These are phyloP conservation scores for Citrus sp. DNA, from an alignment of 345 rosid species.

Conservation along the genomic window DNA sequence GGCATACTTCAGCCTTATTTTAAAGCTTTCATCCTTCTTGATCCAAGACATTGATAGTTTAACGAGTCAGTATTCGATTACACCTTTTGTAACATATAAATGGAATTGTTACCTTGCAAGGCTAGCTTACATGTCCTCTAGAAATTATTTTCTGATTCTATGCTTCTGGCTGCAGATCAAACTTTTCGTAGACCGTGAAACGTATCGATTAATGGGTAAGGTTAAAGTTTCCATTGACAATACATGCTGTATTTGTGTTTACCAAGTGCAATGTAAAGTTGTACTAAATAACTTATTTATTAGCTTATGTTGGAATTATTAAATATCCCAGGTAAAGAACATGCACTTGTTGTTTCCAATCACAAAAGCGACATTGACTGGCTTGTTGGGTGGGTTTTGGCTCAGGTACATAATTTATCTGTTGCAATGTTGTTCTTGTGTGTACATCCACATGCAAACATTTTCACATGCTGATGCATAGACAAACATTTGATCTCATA, in stretches of 20 bases:
- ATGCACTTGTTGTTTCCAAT: constrained; percentile 76
- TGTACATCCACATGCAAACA: not conserved
- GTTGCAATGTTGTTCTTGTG: constrained; percentile 9
- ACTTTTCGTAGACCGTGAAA: constrained; percentile 66
- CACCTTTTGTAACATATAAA: not conserved
- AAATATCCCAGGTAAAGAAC: constrained; percentile 68
- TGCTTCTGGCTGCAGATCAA: constrained; percentile 54
- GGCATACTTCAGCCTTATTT: not conserved
- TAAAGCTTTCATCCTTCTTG: not conserved
- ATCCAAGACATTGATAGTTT: too few relatives aligned
- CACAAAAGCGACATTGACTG: constrained; percentile 94
- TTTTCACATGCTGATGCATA: not conserved
- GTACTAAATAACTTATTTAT: constrained; percentile 7
- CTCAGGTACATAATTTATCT: constrained; percentile 58
- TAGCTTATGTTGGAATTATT: constrained; percentile 10
- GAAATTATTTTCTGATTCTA: constrained; percentile 15
- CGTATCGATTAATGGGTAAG: constrained; percentile 75
- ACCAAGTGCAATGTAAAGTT: not conserved
- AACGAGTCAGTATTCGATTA: not conserved
- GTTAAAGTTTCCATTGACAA: not conserved
- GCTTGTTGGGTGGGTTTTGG: constrained; percentile 95
- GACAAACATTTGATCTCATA: not conserved
- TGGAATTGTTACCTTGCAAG: constrained; percentile 6
- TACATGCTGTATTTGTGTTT: not conserved
- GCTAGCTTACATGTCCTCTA: not conserved